Evolutionary conservation across 1,284 basidiomycete species (phyloP), one percentile per base, ranked within the genome.

Genomic region (Papiliotrema fonsecae): DNA sequence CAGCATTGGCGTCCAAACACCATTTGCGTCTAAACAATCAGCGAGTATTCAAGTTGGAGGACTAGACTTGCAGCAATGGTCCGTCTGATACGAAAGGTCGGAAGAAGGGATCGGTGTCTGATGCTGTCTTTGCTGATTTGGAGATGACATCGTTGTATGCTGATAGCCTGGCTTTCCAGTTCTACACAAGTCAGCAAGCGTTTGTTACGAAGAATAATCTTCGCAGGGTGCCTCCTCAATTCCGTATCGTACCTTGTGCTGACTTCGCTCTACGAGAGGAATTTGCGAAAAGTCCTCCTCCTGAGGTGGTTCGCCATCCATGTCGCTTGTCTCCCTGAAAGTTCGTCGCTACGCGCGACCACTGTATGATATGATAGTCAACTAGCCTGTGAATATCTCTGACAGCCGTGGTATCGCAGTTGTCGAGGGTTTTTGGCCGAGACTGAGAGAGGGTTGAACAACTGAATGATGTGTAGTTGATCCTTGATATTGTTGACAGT

Each of bases 101-200:
- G 78, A 99, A 98, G 41, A 88, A 87, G 44, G 92, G 89, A 78
- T 97, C 94, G 56, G 83, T 82, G 69, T 97, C 94, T 43, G 89
- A 91, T 56, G 86, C 85, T 34, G 92, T 90, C 49, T 83, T 85
- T 65, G 84, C 84, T 72, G 94, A 93, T 51, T 81, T 82, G 74
- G 87, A 85, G 76, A 86, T 82, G 56, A 97, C 83, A 39, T 88
- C 78, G 72, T 90, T 88, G 73, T 98, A 98, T 49, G 84, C 96
- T 66, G 84, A 90, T 61, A 96, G 82, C 59, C 94, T 84, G 42
- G 96, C 94, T 76, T 98, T 98, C 94, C 94, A 98, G 67, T 94
- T 92, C 81, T 80, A 64, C 3, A 19, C 41, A 21, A 43, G 39
- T 22, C 30, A n/a, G 7, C 21, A 14, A 24, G 4, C 19, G 5